Evolutionary conservation across 2,329 filamentous ascomycete genomes (phyloP), one percentile per base, ranked within the genome.

Genomic region (Fusarium dimerum): DNA sequence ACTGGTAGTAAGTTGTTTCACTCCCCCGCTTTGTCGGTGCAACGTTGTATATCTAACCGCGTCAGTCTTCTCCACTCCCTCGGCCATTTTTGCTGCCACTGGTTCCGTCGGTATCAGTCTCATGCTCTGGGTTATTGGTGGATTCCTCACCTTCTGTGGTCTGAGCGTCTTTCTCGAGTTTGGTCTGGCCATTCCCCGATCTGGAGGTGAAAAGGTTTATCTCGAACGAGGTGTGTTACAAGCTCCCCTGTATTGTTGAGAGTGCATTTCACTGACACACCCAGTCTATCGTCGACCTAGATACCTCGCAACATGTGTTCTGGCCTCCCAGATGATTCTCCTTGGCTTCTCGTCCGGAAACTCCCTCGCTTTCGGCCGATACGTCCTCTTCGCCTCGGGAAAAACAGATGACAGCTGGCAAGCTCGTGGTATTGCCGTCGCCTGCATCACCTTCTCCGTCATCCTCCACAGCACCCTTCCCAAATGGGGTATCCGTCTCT

Each of bases 151-250:
- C 3, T 82, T 83, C 59, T 78, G 75, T 56, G 83, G 83, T 18
- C 73, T 86, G 12, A 80, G 78, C 49, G 82, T 87, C 5, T 86
- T 81, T 65, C 76, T 87, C 45, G 84, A 86, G 61, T 86, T 85
- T 59, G 84, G 83, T 20, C 75, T 83, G 5, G 82, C 81, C 5
- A 84, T 86, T 36, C 84, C 84, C 3, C 74, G 79, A 36, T 84
- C 81, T 13, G 84, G 84, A 13, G 84, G 84, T 17, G 83, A 86
- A 57, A 87, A 87, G 74, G 84, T 85, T 66, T 87, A 87, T 63
- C 79, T 87, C 13, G 84, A 87, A 62, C 75, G 80, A n/a, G 32
- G 32, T 36, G 4, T 36, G 10, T 11, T 36, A 9, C 32, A 36
- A 9, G 10, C 11, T 12, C 11, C 32, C 13, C 9, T 36, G n/a